These are phyloP conservation scores for Chernovozyma aurita DNA, from an alignment of 1,139 yeast species.

Conservation along the genomic window DNA sequence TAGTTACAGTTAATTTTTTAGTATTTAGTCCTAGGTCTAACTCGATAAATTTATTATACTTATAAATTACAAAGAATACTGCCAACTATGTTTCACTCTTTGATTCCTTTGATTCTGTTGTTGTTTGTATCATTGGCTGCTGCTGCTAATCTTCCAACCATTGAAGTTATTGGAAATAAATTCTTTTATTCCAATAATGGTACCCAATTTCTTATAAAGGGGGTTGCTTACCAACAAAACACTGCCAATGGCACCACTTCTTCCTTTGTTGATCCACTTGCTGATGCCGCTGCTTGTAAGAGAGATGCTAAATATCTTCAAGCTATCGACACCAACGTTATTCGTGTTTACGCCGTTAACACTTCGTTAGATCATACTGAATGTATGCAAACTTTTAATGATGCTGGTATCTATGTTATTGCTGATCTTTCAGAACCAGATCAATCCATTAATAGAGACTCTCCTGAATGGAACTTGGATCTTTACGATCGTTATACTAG, in stretches of 20 bases:
- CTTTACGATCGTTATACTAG: slow-evolving; percentile 73
- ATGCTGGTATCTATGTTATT: slow-evolving; percentile 84
- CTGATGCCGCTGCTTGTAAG: slow-evolving; percentile 64
- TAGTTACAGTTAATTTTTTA: too few species aligned
- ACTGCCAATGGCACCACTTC: slow-evolving; percentile 45
- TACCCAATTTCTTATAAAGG: slow-evolving; percentile 72
- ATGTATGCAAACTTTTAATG: slow-evolving; percentile 81
- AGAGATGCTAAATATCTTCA: slow-evolving; percentile 80
- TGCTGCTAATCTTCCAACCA: slow-evolving; percentile 44
- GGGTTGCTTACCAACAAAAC: slow-evolving; percentile 68
- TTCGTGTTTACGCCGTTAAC: slow-evolving; percentile 70
- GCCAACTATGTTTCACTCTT: slow-evolving; percentile 6
- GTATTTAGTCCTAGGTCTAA: too few species aligned
- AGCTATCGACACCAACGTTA: slow-evolving; percentile 71
- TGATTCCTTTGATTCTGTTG: slow-evolving; percentile 3
- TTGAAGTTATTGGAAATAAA: slow-evolving; percentile 66
- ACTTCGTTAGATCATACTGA: slow-evolving; percentile 78
- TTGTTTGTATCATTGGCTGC: slow-evolving; percentile 10
- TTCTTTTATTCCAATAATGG: slow-evolving; percentile 76
- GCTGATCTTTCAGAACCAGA: slow-evolving; percentile 88
- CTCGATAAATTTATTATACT: too few species aligned
- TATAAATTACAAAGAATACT: too few species aligned
- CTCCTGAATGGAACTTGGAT: slow-evolving; percentile 66
- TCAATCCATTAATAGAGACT: slow-evolving; percentile 66
- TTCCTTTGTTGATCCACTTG: slow-evolving; percentile 69